Evolutionary conservation across 257 asterid species (phyloP).

Genomic region (Eustoma russellianum): DNA sequence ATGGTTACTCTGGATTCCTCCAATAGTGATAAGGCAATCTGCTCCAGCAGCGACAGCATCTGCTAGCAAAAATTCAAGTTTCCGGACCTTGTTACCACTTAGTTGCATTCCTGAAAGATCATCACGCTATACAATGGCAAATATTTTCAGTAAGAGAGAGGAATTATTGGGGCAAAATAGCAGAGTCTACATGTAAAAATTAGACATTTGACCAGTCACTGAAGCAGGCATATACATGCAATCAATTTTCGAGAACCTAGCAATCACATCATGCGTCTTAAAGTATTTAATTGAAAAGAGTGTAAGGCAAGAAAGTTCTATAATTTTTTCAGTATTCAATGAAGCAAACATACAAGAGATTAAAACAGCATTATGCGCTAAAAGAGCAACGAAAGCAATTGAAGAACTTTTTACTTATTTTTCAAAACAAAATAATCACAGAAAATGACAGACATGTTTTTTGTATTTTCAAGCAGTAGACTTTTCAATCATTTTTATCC

Average conservation of each 20-base stretch:
- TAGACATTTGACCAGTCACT: not conserved
- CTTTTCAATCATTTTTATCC: too few relatives aligned
- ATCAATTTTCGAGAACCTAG: not conserved
- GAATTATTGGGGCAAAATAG: not conserved
- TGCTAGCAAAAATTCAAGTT: constrained; percentile 94
- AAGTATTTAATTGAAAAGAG: too few relatives aligned
- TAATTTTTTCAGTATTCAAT: too few relatives aligned
- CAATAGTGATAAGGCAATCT: constrained; percentile 80
- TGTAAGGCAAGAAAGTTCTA: too few relatives aligned
- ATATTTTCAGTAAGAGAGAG: constrained; percentile 18
- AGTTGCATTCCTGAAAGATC: constrained; percentile 96
- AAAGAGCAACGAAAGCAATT: too few relatives aligned
- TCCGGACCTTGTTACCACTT: constrained; percentile 97
- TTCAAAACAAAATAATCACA: too few relatives aligned
- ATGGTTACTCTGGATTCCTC: constrained; percentile 98
- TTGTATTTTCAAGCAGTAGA: too few relatives aligned
- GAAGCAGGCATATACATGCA: not conserved
- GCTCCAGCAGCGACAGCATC: constrained; percentile 90
- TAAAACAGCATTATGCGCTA: too few relatives aligned
- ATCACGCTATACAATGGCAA: constrained; percentile 59
- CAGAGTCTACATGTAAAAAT: not conserved
- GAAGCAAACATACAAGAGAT: too few relatives aligned
- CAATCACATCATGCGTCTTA: too few relatives aligned
- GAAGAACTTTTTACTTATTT: too few relatives aligned
- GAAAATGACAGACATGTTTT: too few relatives aligned